Conservation (phyloP, 106 monocot genomes). For the Apostasia ramifera region DNA sequence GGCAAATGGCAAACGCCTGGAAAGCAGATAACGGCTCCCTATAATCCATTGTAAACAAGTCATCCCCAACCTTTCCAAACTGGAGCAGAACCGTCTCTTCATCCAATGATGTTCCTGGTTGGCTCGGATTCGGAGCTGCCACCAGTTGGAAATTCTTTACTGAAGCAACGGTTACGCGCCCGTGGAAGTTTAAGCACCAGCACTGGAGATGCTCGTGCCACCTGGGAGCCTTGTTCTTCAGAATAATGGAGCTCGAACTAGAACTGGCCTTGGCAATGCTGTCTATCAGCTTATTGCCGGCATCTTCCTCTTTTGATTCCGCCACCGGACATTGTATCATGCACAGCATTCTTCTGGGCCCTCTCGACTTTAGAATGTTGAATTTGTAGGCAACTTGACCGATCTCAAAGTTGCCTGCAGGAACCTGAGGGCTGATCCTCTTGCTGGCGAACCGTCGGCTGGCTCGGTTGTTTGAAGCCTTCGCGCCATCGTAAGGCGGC, state of each 20-base stretch:
- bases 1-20: conserved; percentile 68
- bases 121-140: conserved; percentile 16
- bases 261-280: neutral
- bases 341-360: conserved; percentile 67
- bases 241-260: conserved; percentile 5
- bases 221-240: conserved; percentile 69
- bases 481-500: conserved; percentile 62
- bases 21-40: conserved; percentile 59
- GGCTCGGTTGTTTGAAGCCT: conserved; percentile 26
- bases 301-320: neutral
- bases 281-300: neutral
- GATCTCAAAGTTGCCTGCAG: conserved; percentile 47
- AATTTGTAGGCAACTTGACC: conserved; percentile 65
- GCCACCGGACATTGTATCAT: conserved; percentile 16
- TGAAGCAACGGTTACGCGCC: conserved; percentile 81
- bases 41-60: conserved; percentile 76
- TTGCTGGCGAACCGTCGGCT: conserved; percentile 56
- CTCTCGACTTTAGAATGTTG: conserved; percentile 56
- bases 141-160: conserved; percentile 87
- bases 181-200: conserved; percentile 88
- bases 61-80: conserved; percentile 69
- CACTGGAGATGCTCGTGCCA: conserved; percentile 93
- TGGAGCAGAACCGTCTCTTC: conserved; percentile 57
- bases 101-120: conserved; percentile 6
- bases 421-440: conserved; percentile 57